phyloP scores from a whole-genome alignment of 257 asterid genomes.

The Nicotiana benthamiana region DNA sequence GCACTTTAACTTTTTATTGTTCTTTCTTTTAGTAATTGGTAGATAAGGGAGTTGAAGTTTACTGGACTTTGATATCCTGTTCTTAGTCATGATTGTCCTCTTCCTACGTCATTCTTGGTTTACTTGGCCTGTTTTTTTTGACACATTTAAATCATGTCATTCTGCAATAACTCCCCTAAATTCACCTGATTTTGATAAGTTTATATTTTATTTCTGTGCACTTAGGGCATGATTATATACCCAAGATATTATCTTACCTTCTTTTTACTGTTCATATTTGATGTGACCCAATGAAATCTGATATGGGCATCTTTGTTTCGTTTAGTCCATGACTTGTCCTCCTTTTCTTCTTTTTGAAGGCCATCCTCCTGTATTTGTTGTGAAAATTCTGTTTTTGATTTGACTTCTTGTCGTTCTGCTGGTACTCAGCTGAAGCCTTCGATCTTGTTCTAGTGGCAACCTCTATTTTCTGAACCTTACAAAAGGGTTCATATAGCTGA shows the following conservation, averaged over 20 bases:
- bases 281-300: background rate
- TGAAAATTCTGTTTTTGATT: background rate
- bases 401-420: background rate
- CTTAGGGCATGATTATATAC: background rate
- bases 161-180: background rate
- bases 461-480: background rate
- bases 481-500: background rate
- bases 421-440: background rate
- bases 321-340: background rate
- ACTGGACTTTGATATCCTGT: background rate
- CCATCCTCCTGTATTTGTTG: slow-evolving; percentile 5
- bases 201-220: background rate
- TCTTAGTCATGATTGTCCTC: background rate
- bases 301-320: background rate
- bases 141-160: background rate
- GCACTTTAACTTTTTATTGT: background rate
- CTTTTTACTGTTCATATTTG: background rate
- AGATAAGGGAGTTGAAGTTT: background rate
- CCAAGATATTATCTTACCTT: background rate
- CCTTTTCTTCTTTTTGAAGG: background rate
- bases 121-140: background rate
- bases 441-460: background rate
- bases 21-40: background rate
- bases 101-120: background rate
- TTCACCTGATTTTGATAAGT: background rate